phyloP scores from a whole-genome alignment of 306 rosid species.

The Astragalus membranaceus region DNA sequence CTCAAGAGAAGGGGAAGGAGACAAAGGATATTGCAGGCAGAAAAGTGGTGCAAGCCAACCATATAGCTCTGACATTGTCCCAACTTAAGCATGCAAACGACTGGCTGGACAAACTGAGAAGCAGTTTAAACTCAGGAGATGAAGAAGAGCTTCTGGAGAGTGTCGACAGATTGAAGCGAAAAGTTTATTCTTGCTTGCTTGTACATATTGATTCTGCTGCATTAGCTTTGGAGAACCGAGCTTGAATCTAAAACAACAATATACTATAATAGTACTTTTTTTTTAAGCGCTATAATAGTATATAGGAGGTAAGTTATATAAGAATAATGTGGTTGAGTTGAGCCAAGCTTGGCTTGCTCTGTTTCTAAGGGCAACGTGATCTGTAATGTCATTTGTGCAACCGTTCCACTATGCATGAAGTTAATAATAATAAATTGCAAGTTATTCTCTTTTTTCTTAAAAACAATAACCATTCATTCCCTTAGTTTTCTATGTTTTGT shows the following conservation, averaged over 20 bases:
- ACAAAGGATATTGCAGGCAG: constrained; percentile 45
- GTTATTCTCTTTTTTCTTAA: no score
- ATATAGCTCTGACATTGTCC: constrained; percentile 61
- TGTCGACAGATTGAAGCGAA: constrained; percentile 61
- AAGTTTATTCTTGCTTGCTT: constrained; percentile 70
- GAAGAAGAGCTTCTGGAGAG: constrained; percentile 39
- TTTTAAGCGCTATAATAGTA: not conserved
- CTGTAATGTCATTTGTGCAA: constrained; percentile 11
- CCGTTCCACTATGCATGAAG: no score
- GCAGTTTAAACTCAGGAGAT: constrained; percentile 33
- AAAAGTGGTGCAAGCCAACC: constrained; percentile 49
- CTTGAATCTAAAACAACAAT: constrained; percentile 25
- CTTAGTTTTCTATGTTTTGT: no score
- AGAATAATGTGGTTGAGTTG: not conserved
- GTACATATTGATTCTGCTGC: constrained; percentile 77
- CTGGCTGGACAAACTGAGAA: constrained; percentile 73
- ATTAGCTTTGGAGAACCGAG: constrained; percentile 64
- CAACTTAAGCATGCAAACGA: constrained; percentile 85
- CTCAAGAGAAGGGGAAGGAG: constrained; percentile 58
- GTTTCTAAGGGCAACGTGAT: constrained; percentile 5
- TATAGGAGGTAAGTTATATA: constrained; percentile 30
- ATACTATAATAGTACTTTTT: not conserved
- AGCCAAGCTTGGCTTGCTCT: not conserved
- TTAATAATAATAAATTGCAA: no score
- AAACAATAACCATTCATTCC: no score